Evolutionary conservation across 2,329 filamentous ascomycete species (phyloP).

Genomic region (Capronia epimyces): DNA sequence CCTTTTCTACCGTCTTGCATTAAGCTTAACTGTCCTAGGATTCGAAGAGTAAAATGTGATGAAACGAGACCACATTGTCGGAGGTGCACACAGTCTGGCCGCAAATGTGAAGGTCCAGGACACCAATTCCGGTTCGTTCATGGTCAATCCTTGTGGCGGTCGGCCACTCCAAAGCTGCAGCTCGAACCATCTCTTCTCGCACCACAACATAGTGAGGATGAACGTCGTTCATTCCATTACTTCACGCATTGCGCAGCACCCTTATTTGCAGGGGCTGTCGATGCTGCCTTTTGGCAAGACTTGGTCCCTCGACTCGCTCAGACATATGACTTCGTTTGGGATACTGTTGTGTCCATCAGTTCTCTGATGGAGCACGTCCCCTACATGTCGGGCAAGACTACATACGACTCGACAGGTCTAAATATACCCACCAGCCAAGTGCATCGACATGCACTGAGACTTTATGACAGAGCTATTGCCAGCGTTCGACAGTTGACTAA

Average conservation of each 20-base stretch:
- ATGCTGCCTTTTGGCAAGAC: slow-evolving; percentile 21
- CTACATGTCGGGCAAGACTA: slow-evolving; percentile 3
- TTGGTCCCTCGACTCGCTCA: slow-evolving; percentile 17
- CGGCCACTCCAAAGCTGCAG: slow-evolving; percentile 11
- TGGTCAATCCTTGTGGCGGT: not conserved
- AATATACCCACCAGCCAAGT: slow-evolving; percentile 6
- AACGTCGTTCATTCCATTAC: slow-evolving; percentile 23
- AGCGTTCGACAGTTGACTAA: slow-evolving; percentile 11
- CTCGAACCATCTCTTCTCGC: slow-evolving; percentile 11
- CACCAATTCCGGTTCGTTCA: slow-evolving; percentile 16
- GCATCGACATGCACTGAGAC: slow-evolving; percentile 17
- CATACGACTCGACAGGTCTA: slow-evolving; percentile 1
- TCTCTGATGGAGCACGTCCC: slow-evolving; percentile 18
- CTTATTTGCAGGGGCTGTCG: slow-evolving; percentile 15
- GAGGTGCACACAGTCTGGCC: slow-evolving; percentile 18
- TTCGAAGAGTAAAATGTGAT: slow-evolving; percentile 23
- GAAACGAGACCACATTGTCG: slow-evolving; percentile 22
- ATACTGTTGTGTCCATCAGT: slow-evolving; percentile 18
- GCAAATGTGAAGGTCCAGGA: slow-evolving; percentile 20
- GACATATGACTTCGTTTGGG: slow-evolving; percentile 20
- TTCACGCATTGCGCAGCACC: slow-evolving; percentile 15
- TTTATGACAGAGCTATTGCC: slow-evolving; percentile 20
- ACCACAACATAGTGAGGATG: slow-evolving; percentile 11
- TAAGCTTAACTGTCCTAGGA: slow-evolving; percentile 5
- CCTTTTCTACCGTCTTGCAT: not conserved